These are phyloP conservation scores for Eleusine indica DNA, from an alignment of 176 grass and related monocot genomes.

Conservation along the genomic window DNA sequence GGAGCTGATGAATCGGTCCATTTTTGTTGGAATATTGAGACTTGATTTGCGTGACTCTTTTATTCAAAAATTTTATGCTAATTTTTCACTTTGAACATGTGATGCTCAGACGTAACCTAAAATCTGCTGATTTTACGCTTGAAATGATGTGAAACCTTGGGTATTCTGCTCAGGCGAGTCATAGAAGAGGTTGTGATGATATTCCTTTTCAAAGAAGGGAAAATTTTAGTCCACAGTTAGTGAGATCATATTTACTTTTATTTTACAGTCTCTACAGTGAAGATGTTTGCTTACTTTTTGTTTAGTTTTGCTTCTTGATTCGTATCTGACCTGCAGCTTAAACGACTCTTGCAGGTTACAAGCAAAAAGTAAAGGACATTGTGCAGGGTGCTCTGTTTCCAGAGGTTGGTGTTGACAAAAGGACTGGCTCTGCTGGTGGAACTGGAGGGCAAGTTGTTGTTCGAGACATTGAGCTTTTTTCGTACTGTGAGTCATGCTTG, in stretches of 20 bases:
- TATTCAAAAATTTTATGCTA: background rate
- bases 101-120: background rate
- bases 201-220: slow-evolving; percentile 4
- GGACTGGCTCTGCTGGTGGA: slow-evolving; percentile 70
- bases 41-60: background rate
- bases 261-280: slow-evolving; percentile 6
- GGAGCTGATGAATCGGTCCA: background rate
- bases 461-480: slow-evolving; percentile 82
- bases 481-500: slow-evolving; percentile 92
- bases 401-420: slow-evolving; percentile 75
- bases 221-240: background rate
- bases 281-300: slow-evolving; percentile 16
- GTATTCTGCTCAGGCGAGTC: slow-evolving; percentile 2
- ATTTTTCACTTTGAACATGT: background rate
- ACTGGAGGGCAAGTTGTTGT: slow-evolving; percentile 83
- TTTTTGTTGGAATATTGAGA: background rate
- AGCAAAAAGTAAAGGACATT: slow-evolving; percentile 75
- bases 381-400: slow-evolving; percentile 90
- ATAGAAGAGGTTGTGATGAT: slow-evolving; percentile 14
- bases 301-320: background rate
- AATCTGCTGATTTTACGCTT: background rate
- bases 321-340: slow-evolving; percentile 17
- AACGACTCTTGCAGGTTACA: slow-evolving; percentile 68
- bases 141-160: background rate
- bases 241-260: background rate